Conservation (phyloP, 2,329 filamentous ascomycete species). For the Capronia americana region DNA sequence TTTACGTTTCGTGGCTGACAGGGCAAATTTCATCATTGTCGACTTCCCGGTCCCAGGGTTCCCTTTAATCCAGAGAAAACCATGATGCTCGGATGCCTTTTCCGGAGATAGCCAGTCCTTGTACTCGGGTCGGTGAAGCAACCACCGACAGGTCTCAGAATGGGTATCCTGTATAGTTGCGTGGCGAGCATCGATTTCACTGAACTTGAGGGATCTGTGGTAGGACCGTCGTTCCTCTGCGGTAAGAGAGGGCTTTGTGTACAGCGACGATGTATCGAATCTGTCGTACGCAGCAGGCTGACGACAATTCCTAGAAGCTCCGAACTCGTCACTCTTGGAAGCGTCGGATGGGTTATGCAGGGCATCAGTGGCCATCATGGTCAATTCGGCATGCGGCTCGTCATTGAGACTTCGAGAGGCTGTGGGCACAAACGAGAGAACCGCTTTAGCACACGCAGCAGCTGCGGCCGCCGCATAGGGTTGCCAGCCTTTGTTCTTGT, state of each 20-base stretch:
- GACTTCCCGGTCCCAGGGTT: slow-evolving; percentile 54
- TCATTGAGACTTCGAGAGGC: neutral
- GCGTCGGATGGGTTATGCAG: too few species aligned
- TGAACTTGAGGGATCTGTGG: neutral
- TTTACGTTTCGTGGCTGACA: neutral
- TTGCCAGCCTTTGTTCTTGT: slow-evolving; percentile 1
- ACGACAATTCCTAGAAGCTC: too few species aligned
- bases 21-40: slow-evolving; percentile 54
- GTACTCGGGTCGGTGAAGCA: neutral
- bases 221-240: neutral
- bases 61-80: slow-evolving; percentile 48
- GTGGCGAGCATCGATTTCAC: neutral
- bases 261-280: neutral
- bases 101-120: neutral
- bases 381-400: neutral
- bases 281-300: neutral
- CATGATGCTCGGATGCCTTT: slow-evolving; percentile 33
- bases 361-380: too few species aligned
- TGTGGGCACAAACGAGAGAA: neutral
- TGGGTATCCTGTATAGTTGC: neutral
- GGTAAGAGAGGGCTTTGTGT: neutral
- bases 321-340: too few species aligned
- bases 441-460: neutral
- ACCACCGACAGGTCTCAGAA: slow-evolving; percentile 6
- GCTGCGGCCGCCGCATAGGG: neutral